These are phyloP conservation scores for Fistulifera solaris DNA, from an alignment of 108 stramenopile species.

Conservation along the genomic window DNA sequence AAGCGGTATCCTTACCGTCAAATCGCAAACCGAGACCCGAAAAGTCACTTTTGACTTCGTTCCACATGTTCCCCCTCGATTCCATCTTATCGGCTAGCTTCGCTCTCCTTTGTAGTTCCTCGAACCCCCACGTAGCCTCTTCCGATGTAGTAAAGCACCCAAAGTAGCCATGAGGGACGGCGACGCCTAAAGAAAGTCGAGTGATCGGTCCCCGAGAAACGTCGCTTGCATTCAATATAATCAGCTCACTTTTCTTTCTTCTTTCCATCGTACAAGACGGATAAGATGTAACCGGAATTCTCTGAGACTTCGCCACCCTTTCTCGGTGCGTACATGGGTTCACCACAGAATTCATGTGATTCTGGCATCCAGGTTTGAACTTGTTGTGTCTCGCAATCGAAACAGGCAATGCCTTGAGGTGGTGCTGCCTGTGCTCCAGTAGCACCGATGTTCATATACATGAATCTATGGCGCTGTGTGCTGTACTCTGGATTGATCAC, in stretches of 20 bases:
- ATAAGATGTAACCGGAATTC: constrained; percentile 66
- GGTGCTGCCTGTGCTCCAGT: constrained; percentile 47
- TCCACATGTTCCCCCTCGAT: constrained; percentile 72
- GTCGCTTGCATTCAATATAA: constrained; percentile 48
- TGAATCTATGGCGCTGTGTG: constrained; percentile 43
- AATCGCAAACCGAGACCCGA: constrained; percentile 79
- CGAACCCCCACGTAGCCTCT: constrained; percentile 60
- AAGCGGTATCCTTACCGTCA: constrained; percentile 80
- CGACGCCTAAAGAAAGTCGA: constrained; percentile 60
- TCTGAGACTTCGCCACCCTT: constrained; percentile 20
- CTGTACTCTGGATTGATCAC: constrained; percentile 49
- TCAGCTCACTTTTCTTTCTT: constrained; percentile 48
- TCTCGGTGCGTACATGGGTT: constrained; percentile 74
- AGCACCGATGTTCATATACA: constrained; percentile 64
- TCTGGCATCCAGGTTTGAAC: constrained; percentile 66
- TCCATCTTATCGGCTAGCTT: constrained; percentile 83
- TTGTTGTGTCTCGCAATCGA: constrained; percentile 35
- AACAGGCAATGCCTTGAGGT: constrained; percentile 72
- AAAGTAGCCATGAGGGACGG: constrained; percentile 70
- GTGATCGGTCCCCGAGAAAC: constrained; percentile 52
- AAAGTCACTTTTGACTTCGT: constrained; percentile 87
- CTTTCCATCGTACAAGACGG: constrained; percentile 46
- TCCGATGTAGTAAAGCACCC: constrained; percentile 63
- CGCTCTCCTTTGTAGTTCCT: constrained; percentile 71
- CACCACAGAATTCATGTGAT: constrained; percentile 70